These are phyloP conservation scores for Thyridium curvatum DNA, from an alignment of 2,329 filamentous ascomycete genomes.

Conservation along the genomic window DNA sequence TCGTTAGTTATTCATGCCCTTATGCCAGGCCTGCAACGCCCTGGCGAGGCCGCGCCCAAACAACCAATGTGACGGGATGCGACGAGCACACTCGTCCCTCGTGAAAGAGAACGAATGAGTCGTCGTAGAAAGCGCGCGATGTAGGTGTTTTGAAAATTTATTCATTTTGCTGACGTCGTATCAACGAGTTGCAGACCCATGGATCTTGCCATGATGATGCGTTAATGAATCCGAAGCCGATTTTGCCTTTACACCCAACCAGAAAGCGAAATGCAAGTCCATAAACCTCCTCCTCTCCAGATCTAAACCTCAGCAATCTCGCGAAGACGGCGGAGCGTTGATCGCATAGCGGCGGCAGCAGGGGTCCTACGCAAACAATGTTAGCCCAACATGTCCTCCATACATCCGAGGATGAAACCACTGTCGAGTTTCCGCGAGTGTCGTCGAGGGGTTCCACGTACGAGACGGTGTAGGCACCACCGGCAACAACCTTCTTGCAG, in stretches of 20 bases:
- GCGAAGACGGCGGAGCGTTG: conserved; percentile 92
- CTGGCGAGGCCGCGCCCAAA: too few relatives aligned
- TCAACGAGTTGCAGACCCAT: background rate
- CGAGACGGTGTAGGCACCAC: conserved; percentile 94
- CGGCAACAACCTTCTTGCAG: conserved; percentile 90
- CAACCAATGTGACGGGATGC: too few relatives aligned
- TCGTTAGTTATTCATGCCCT: too few relatives aligned
- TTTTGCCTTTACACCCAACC: conserved; percentile 3
- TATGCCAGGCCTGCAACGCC: too few relatives aligned
- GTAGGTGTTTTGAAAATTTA: too few relatives aligned
- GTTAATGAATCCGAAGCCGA: conserved; percentile 22
- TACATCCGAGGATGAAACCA: conserved; percentile 4
- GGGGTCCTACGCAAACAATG: conserved; percentile 58
- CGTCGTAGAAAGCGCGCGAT: too few relatives aligned
- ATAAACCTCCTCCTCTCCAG: background rate
- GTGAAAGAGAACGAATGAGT: too few relatives aligned
- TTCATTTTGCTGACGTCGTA: background rate
- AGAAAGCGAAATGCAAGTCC: conserved; percentile 1
- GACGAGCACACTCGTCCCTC: too few relatives aligned
- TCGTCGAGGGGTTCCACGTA: conserved; percentile 52
- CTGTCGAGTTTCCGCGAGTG: background rate
- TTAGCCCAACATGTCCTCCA: background rate
- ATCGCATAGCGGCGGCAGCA: conserved; percentile 88
- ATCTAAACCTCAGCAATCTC: conserved; percentile 92
- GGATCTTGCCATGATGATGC: background rate